phyloP scores from a whole-genome alignment of 2,329 filamentous ascomycete species.

The Plenodomus tracheiphilus region DNA sequence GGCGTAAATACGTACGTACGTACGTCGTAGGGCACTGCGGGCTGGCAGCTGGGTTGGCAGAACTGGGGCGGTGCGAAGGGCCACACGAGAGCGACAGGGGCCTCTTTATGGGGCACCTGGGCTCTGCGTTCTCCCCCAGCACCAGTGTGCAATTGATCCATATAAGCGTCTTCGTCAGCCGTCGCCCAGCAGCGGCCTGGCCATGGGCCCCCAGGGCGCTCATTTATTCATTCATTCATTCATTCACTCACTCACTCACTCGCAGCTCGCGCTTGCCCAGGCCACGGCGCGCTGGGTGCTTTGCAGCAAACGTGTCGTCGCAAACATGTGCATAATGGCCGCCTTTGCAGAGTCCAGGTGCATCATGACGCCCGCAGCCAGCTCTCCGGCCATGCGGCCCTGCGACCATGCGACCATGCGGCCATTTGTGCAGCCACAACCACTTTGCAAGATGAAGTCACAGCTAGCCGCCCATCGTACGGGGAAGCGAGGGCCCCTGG shows the following conservation, averaged over 20 bases:
- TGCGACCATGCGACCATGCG: slow-evolving; percentile 11
- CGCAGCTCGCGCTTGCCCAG: too few species aligned
- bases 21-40: too few species aligned
- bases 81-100: not conserved
- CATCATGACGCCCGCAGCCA: not conserved
- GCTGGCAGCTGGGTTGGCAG: not conserved
- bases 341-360: slow-evolving; percentile 5
- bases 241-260: too few species aligned
- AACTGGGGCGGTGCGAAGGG: not conserved
- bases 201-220: slow-evolving; percentile 7
- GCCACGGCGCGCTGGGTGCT: too few species aligned
- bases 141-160: too few species aligned
- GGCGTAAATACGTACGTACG: too few species aligned
- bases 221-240: too few species aligned
- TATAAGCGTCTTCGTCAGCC: slow-evolving; percentile 22
- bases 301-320: slow-evolving; percentile 10
- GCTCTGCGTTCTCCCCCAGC: slow-evolving; percentile 30
- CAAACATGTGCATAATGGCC: not conserved
- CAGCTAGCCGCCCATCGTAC: slow-evolving; percentile 28
- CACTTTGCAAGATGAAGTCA: slow-evolving; percentile 13
- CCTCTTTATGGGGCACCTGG: not conserved
- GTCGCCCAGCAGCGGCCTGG: slow-evolving; percentile 25
- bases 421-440: slow-evolving; percentile 28
- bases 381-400: slow-evolving; percentile 11
- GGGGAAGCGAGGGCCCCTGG: slow-evolving; percentile 19